Evolutionary conservation across 345 rosid species (phyloP), one percentile per base, ranked within the genome.

Genomic region (Nephelium lappaceum): DNA sequence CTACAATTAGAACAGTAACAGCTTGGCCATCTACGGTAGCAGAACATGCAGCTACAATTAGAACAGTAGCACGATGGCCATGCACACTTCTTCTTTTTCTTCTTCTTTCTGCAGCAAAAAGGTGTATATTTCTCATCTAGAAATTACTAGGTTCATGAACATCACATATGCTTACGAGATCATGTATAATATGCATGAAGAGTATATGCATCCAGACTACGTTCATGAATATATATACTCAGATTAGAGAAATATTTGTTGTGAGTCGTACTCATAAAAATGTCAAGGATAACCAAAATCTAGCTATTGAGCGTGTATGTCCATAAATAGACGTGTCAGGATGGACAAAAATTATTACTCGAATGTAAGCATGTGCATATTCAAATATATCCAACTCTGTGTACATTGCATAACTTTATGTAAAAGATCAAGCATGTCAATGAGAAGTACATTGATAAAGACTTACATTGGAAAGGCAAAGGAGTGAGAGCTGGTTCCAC

Each of bases 401-500:
- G 63, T 41, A 47, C 25, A 57, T 31, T 77, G 77, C 39, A 73
- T 42, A 25, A 49, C 49, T 36, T 24, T 66, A 19, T 15, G 41
- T 12, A 45, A 75, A 9, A 71, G 36, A 10, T 31, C 6, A 61
- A 75, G 61, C 23, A 57, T 21, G 53, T 69, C 57, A 8, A 36
- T 49, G 49, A 42, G 36, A 31, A 31, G 3, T 31, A 31, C 36
- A 68, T 65, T 9, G 27, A 57, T 2, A 71, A 41, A 11, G n/a
- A 79, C 92, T 80, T 86, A 91, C 97, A 86, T 55, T 38, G 95
- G 90, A 79, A 90, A 88, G 65, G 93, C 75, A 81, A 90, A 89
- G 31, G 93, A 86, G 11, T 53, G 67, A 0, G 80, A 1, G 76
- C 93, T 85, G 67, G 81, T 81, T 43, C 81, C 81, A 74, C 91